phyloP scores from a whole-genome alignment of 2,329 filamentous ascomycete species.

The Fusarium sp. region DNA sequence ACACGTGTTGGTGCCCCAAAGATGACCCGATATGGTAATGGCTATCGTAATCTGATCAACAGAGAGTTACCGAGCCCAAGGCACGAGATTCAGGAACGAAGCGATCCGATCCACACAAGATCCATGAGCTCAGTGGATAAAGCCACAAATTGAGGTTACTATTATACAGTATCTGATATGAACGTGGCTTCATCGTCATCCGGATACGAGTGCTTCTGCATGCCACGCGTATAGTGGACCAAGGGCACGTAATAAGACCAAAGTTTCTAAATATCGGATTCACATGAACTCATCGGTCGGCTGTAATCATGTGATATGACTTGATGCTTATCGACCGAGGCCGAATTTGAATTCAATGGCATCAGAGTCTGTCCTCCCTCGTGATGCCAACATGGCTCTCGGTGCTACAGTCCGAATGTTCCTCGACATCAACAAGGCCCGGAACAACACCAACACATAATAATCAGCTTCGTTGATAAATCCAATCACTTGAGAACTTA shows the following conservation, averaged over 20 bases:
- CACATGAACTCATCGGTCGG: background rate
- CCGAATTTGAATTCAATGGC: background rate
- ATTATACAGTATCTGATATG: background rate
- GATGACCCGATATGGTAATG: background rate
- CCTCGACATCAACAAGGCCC: background rate
- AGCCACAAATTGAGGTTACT: background rate
- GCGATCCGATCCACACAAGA: constrained; percentile 4
- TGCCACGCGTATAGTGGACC: constrained; percentile 38
- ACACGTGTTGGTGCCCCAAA: background rate
- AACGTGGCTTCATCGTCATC: constrained; percentile 3
- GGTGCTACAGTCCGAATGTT: background rate
- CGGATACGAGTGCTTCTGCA: constrained; percentile 9
- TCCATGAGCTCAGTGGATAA: constrained; percentile 2
- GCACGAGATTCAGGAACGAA: constrained; percentile 8
- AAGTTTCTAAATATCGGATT: background rate
- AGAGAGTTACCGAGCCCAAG: background rate
- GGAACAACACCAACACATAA: background rate
- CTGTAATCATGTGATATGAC: background rate
- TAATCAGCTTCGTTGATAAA: no score
- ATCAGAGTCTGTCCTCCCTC: background rate
- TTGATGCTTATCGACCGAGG: background rate
- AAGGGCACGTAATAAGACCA: background rate
- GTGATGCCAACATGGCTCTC: background rate
- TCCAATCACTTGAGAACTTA: background rate
- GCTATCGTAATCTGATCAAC: constrained; percentile 10